A percentile compares a stretch with the other conserved stretches of the same genome.
Conservation (phyloP, 768 basidiomycete species). For the Lactifluus echinatus region DNA sequence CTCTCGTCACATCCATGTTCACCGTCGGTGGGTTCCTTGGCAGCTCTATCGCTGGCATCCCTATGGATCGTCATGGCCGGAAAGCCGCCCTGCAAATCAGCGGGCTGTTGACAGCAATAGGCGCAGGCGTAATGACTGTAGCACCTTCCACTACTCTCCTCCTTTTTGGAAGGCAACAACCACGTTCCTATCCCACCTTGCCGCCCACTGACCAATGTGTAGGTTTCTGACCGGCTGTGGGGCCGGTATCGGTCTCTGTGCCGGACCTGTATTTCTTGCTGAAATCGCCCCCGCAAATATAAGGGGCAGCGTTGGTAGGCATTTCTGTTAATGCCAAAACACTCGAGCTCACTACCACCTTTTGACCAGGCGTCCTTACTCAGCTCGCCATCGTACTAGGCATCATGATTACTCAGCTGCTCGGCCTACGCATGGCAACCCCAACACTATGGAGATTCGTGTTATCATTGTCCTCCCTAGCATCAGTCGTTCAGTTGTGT, state of each 20-base stretch:
- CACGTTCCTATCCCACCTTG: not conserved
- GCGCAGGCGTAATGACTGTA: conserved; percentile 59
- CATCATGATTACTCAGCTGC: conserved; percentile 75
- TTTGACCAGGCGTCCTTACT: conserved; percentile 56
- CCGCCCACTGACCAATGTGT: not conserved
- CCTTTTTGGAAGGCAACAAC: conserved; percentile 53
- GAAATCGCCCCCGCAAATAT: conserved; percentile 76
- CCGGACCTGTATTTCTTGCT: conserved; percentile 78
- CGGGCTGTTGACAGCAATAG: conserved; percentile 45
- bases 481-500: conserved; percentile 52
- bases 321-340: not conserved
- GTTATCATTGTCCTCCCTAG: conserved; percentile 47
- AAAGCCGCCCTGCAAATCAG: conserved; percentile 56
- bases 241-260: conserved; percentile 64
- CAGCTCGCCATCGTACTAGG: conserved; percentile 80
- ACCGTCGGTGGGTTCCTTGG: conserved; percentile 83
- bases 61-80: conserved; percentile 67
- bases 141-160: conserved; percentile 48
- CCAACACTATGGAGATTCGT: conserved; percentile 67
- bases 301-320: conserved; percentile 62
- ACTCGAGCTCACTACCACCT: not conserved
- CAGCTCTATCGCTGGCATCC: conserved; percentile 53
- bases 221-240: conserved; percentile 64
- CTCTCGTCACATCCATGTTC: conserved; percentile 76
- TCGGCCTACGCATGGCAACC: conserved; percentile 64